Percentiles rank a stretch among this genome's conserved stretches.
Evolutionary conservation across 2,329 filamentous ascomycete species (phyloP).

Genomic region (Colletotrichum magnum): DNA sequence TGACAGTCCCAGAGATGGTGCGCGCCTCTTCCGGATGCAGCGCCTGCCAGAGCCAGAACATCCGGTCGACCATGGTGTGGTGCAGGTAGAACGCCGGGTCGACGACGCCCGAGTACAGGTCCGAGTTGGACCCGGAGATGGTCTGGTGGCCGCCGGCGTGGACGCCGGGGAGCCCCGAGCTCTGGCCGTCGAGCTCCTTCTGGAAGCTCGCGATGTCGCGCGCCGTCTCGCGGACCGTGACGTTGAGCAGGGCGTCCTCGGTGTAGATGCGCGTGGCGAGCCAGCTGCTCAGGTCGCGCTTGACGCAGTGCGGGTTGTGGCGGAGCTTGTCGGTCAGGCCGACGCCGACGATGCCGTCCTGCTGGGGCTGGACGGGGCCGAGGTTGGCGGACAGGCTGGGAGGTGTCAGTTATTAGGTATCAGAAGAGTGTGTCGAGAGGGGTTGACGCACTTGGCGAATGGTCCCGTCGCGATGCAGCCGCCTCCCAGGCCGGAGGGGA

Average conservation of each 20-base stretch:
- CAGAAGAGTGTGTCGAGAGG: rapidly evolving
- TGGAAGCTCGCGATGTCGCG: constrained; percentile 51
- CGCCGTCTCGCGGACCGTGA: constrained; percentile 41
- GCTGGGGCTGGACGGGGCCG: constrained; percentile 46
- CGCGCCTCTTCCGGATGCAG: constrained; percentile 32
- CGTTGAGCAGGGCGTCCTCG: constrained; percentile 41
- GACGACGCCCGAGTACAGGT: constrained; percentile 55
- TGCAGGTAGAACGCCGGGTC: constrained; percentile 20
- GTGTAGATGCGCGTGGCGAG: constrained; percentile 42
- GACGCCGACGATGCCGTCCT: constrained; percentile 6
- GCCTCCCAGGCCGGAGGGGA: constrained; percentile 54
- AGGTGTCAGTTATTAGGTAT: background rate
- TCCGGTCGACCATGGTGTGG: constrained; percentile 11
- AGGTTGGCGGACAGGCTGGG: constrained; percentile 46
- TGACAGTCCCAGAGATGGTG: constrained; percentile 20
- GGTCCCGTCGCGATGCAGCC: constrained; percentile 51
- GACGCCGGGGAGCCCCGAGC: constrained; percentile 45
- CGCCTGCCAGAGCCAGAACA: constrained; percentile 27
- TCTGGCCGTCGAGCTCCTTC: constrained; percentile 55
- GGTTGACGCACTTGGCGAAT: constrained; percentile 42
- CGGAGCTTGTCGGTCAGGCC: constrained; percentile 13
- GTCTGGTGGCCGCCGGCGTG: constrained; percentile 33
- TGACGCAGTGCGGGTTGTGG: constrained; percentile 50
- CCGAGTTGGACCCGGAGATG: constrained; percentile 53
- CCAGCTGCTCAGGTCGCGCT: constrained; percentile 44